Evolutionary conservation across 768 basidiomycete genomes (phyloP), one percentile per base, ranked within the genome.

Genomic region (Termitomyces sp.): DNA sequence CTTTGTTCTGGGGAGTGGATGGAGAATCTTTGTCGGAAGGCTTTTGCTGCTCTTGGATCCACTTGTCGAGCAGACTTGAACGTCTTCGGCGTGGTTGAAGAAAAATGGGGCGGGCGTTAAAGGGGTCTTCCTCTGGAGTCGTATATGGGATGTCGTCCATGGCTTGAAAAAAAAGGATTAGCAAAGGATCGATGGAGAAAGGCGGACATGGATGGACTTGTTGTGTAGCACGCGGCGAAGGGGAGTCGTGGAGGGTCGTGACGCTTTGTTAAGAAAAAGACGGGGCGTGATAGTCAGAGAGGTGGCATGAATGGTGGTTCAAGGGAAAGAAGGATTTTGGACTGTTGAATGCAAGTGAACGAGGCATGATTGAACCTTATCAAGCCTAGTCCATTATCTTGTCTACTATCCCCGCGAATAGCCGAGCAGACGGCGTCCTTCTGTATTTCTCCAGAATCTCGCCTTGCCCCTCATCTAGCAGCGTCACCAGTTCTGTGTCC

Each of bases 401-500:
- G 16, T 74, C 75, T 33, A 81, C 75, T 57, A 96, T 88, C 15
- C 68, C 72, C 63, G 73, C 69, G 72, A 96, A 94, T 22, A 94
- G 69, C 69, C 78, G 80, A 44, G 83, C 82, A 2, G 91, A 89
- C 13, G 85, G 73, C 33, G 94, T 96, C 64, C 71, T 72, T 66
- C 76, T 64, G 70, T 96, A 96, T 64, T 78, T 75, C 58, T 76
- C 72, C 58, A 91, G 70, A 58, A 95, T 72, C 16, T 69, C 75
- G 0, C 24, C 24, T 27, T 65, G 77, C 39, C 81, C 85, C 4
- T 83, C 87, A 66, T 98, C 96, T 62, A 99, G 73, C 55, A 98
- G 70, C 22, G 83, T 82, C 45, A 95, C 94, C 34, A 99, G 82
- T 64, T 92, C 93, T 0, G 91, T 89, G 76, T 98, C 97, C 42